Base-by-base conservation (phyloP, 2,329 filamentous ascomycete genomes). In the Diaporthe sp. region DNA sequence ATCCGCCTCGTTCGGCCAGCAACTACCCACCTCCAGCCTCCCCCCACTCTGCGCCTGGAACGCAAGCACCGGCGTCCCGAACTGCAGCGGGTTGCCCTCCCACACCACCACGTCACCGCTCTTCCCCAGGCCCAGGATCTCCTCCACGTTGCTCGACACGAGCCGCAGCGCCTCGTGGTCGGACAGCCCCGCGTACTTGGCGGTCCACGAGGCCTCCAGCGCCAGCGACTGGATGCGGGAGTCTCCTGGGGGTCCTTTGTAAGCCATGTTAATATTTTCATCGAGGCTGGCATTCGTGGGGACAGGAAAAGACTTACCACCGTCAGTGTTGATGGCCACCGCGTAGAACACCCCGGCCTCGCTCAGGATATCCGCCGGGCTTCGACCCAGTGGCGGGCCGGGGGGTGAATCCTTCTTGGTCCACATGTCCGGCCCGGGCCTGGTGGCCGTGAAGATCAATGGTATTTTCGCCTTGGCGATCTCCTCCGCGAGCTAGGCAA, bases 51-150 rank as follows among this genome's bases (percentile, higher is more conserved):
- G 78, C 20, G 78, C 79, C 51, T 82, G 80, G 74, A 86, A 81
- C n/a, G 80, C 80, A 25, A 86, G 57, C 9, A 84, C 83, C 44
- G 85, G 84, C 53, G 82, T 85, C 1, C 82, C 85, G 4, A 84
- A 84, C 74, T 84, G 80, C 57, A 87, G 77, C 28, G 86, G 86
- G 78, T 83, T 82, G 7, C 85, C 85, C 77, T 87, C 86, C 79
- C 82, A 87, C 22, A 87, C 76, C 13, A 87, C 86, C 58, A 86
- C 79, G 74, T 87, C 86, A 17, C 78, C 79, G 67, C 80, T 81
- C 42, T 76, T 80, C 58, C 83, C 79, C 34, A 87, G 79, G 2
- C 82, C 80, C 25, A 87, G 79, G 31, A 87, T 86, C 53, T 83
- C 79, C 76, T 87, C 85, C 31, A 87, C 80, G 71, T 87, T 87